Evolutionary conservation across 192 early-diverging fungal species (phyloP), one percentile per base, ranked within the genome.

Genomic region (Coemansia sp.): DNA sequence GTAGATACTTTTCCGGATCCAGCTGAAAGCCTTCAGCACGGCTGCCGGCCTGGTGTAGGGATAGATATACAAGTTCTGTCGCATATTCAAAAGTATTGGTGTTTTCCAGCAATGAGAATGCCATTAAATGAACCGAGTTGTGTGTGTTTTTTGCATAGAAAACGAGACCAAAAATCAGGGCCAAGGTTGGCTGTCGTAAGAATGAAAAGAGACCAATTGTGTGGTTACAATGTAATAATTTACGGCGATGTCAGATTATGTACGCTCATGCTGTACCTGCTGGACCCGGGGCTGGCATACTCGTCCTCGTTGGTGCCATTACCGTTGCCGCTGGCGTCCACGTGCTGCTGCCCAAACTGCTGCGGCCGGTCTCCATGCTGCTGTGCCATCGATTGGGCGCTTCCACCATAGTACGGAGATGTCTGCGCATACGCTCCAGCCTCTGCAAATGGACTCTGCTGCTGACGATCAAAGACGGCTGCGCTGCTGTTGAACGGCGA

Each of bases 201-300:
- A 45, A 53, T n/a, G 20, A 16, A 53, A 53, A 53, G 3, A 42
- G 57, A 40, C 32, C 32, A 32, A 32, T 2, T 32, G 32, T 2
- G 32, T 32, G 32, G 32, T 32, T 37, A 59, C 37, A 13, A 59
- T 57, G 19, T 51, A 16, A 39, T 17, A 42, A 22, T 7, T 54
- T 65, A 81, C 5, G 80, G 80, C 19, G 75, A 67, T 37, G 71
- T 83, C 57, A 83, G 56, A 32, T 83, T 83, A 45, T 64, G 68
- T 1, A 83, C 75, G 25, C 80, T 83, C 80, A 83, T 83, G 61
- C 80, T 83, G 59, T 77, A 73, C 20, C 74, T 53, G 14, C 72
- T 64, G 41, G 71, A 72, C 43, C 58, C 59, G 5, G 72, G 69
- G 25, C 64, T 61, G 50, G 43, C 13, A 40, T 76, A 62, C 19